These are phyloP conservation scores for Fraxinus platypoda DNA, from an alignment of 305 asterid species.

Conservation along the genomic window DNA sequence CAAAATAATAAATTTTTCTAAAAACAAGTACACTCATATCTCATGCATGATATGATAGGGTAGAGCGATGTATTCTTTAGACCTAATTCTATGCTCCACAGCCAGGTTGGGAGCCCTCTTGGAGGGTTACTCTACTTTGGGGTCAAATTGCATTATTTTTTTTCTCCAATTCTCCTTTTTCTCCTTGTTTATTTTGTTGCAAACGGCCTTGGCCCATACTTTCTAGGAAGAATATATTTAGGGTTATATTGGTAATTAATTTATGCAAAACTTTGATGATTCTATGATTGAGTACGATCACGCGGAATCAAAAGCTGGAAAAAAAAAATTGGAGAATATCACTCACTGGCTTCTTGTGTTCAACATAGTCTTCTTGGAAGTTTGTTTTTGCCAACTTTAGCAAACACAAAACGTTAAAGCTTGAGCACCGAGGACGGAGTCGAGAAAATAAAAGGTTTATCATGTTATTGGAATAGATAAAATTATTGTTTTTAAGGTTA, in stretches of 20 bases:
- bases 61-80: conserved; percentile 22
- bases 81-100: conserved; percentile 24
- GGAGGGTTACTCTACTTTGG: conserved; percentile 26
- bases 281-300: conserved; percentile 27
- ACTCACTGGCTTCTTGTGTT: not conserved
- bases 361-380: not conserved
- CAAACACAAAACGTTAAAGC: not conserved
- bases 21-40: not conserved
- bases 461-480: not conserved
- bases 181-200: conserved; percentile 1
- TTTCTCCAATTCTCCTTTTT: not conserved
- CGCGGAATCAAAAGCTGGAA: conserved; percentile 31
- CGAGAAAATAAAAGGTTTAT: not conserved
- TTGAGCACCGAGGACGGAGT: not conserved
- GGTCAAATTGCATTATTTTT: not conserved
- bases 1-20: not conserved
- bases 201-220: not conserved
- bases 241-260: conserved; percentile 13
- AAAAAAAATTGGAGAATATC: not conserved
- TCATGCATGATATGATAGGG: conserved; percentile 28
- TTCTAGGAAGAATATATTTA: conserved; percentile 14
- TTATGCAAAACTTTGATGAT: conserved; percentile 23
- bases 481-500: not conserved
- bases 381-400: not conserved
- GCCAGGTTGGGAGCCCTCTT: conserved; percentile 39